Evolutionary conservation across 179 eudicot genomes (phyloP), one percentile per base, ranked within the genome.

Genomic region (Beta lomatogona): DNA sequence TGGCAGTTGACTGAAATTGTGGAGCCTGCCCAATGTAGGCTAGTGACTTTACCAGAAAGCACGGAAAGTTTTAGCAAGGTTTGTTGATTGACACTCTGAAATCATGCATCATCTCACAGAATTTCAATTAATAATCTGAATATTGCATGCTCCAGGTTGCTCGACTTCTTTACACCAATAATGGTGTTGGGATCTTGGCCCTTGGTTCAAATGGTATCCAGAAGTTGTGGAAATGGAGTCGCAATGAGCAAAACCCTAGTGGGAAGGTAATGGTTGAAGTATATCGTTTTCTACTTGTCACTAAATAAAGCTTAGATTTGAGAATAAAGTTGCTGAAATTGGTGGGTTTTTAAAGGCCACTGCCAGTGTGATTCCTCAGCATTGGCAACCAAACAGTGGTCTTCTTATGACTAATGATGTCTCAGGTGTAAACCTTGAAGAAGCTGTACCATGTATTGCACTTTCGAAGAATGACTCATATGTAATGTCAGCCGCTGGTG

Each of bases 381-480:
- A 90, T 76, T 95, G 99, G 99, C 97, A 91, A 86, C 99, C 99
- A 77, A 88, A 86, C 90, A 92, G 93, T 88, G 99, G 97, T 80
- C 94, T 92, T 89, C 83, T 90, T 82, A 95, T 95, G 98, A 86
- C 83, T 48, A 95, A 95, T 88, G 97, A 95, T 85, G 85, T 89
- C 81, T 41, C 90, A 87, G 93, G 95, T 76, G 95, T 90, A 86
- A 92, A 91, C 78, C 91, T 91, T 61, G 97, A 92, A 81, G 97
- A 93, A 79, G 93, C 92, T 58, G 93, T 92, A 63, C 97, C 98
- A 28, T 95, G 97, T 85, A 89, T 95, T 21, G 97, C 98, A 57
- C 93, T 95, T 53, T 95, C 98, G 52, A 93, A 93, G 92, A 95
- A 95, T 81, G 97, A 95, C 78, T 95, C 97, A 25, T 95, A 93